Conservation (phyloP, 176 grass and related monocot species). For the Oryza rufipogon region DNA sequence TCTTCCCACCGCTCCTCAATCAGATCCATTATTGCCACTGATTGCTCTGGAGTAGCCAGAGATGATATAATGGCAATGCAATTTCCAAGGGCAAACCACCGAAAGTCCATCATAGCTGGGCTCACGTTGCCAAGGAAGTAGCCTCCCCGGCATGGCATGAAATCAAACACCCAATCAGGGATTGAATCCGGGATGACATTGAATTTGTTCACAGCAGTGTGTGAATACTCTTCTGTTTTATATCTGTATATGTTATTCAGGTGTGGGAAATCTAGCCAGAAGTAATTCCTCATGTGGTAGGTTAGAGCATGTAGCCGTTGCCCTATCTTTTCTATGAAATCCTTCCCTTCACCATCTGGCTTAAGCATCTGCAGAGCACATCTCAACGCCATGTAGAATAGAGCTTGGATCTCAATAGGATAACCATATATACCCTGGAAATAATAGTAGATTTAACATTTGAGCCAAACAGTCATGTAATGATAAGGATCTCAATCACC, state of each 20-base stretch:
- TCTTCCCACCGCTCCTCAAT: constrained; percentile 93
- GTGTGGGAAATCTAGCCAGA: constrained; percentile 91
- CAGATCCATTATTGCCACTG: constrained; percentile 90
- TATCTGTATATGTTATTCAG: constrained; percentile 94
- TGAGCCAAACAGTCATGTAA: not conserved
- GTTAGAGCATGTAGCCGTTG: constrained; percentile 80
- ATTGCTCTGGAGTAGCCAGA: constrained; percentile 90
- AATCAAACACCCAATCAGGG: constrained; percentile 95
- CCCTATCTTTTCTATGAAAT: constrained; percentile 85
- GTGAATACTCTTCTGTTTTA: constrained; percentile 96
- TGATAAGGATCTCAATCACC: too few species aligned
- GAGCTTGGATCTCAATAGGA: constrained; percentile 92
- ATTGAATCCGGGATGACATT: constrained; percentile 98
- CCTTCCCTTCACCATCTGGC: constrained; percentile 77
- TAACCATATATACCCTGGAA: constrained; percentile 95
- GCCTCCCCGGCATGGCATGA: constrained; percentile 84
- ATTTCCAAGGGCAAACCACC: constrained; percentile 95
- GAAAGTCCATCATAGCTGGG: constrained; percentile 91
- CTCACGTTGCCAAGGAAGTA: constrained; percentile 97
- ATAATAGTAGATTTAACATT: not conserved
- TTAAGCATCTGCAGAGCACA: constrained; percentile 83
- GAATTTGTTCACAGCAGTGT: constrained; percentile 97
- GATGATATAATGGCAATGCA: constrained; percentile 92
- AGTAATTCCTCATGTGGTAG: constrained; percentile 95
- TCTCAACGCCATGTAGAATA: constrained; percentile 94